Base-by-base conservation (phyloP, 2,329 filamentous ascomycete species). In the Whalleya microplaca region DNA sequence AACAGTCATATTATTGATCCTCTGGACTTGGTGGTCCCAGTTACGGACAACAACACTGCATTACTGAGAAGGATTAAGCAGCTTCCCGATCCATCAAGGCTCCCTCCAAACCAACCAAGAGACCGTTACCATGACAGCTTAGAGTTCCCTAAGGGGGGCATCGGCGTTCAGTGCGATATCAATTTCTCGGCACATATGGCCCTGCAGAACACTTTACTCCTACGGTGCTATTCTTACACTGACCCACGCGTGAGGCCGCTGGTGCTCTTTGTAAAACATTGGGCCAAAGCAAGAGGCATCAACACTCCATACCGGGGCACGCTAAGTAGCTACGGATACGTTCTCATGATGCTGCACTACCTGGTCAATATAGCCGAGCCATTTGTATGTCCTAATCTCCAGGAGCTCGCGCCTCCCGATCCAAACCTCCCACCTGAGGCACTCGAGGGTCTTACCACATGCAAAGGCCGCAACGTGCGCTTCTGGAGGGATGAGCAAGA, bases 341-440 rank as follows among this genome's bases (percentile, higher is more conserved):
- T 95, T 4, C 77, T 96, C 41, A 96, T 97, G 92, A 87, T 96
- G 3, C 78, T 96, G 16, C 93, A 97, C 73, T 96, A 94, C 69
- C 83, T 96, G 23, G 86, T 95, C 68, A 96, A 96, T 65, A 73
- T 96, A 50, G 89, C 84, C 1, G 79, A 85, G 46, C 92, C 93
- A 0, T 91, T 92, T 51, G 89, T 97, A 18, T 86, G 91, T 55
- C 91, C 90, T 0, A 96, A 97, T 67, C 80, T 97, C 2, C 92
- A 96, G 69, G 74, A 80, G 52, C 77, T 81, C 8, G 76, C 76
- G 10, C 74, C 74, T 41, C 69, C 69, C 14, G 66, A 72, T 21
- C 71, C 72, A 1, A 62, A 75, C 55, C 71, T 79, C 40, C 72
- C 76, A 14, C 67, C 72, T 3, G 68, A 71, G 45, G 69, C 69